These are phyloP conservation scores for Hyparrhenia diplandra DNA, from an alignment of 176 grass and related monocot genomes.

Conservation along the genomic window DNA sequence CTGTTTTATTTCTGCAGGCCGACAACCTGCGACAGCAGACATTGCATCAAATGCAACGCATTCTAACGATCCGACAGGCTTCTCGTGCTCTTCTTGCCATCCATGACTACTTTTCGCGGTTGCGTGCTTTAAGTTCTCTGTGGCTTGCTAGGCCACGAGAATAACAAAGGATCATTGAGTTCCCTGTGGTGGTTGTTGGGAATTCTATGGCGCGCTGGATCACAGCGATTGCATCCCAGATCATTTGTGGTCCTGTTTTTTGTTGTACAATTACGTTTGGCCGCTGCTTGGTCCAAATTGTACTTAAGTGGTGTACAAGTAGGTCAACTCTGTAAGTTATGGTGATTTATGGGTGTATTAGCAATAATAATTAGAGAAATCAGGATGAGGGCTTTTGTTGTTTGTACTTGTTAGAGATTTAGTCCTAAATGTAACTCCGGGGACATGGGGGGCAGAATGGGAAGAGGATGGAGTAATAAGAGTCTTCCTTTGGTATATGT, in stretches of 20 bases:
- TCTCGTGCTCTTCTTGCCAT: slow-evolving; percentile 12
- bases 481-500: neutral
- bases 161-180: slow-evolving; percentile 9
- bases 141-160: slow-evolving; percentile 68
- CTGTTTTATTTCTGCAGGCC: neutral
- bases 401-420: slow-evolving; percentile 1
- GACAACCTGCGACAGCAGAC: too few species aligned
- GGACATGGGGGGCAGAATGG: neutral
- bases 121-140: slow-evolving; percentile 61
- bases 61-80: slow-evolving; percentile 50
- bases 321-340: slow-evolving; percentile 37
- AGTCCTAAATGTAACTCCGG: slow-evolving; percentile 9
- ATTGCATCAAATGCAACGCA: slow-evolving; percentile 50
- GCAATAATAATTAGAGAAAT: slow-evolving; percentile 31
- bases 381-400: neutral
- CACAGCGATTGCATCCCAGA: neutral
- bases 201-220: neutral
- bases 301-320: slow-evolving; percentile 37
- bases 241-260: neutral
- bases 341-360: slow-evolving; percentile 27
- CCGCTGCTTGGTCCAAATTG: slow-evolving; percentile 9
- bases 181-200: neutral
- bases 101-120: slow-evolving; percentile 47
- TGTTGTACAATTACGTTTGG: slow-evolving; percentile 27
- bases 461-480: slow-evolving; percentile 14